Base-by-base conservation (phyloP, 1,139 yeast genomes). In the Arxiozyma slooffiae region DNA sequence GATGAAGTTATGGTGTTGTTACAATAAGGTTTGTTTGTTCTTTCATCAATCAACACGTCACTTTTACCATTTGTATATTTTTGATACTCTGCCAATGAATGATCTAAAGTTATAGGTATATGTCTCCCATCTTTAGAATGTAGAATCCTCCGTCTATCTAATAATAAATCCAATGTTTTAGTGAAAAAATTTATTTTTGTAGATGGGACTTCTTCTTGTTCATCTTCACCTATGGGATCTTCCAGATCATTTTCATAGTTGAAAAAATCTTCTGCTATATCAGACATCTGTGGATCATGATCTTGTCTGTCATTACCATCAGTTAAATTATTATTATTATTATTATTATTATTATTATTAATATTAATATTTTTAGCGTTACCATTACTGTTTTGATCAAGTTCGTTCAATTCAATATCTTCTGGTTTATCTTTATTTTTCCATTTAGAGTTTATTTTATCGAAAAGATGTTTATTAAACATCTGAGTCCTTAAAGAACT, bases 1-100 rank as follows among this genome's bases (percentile, higher is more conserved):
- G 97, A 85, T 1, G 97, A 89, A 0, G 95, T 86, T 54, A 92
- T 83, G 38, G 74, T 61, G 67, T 92, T 92, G 54, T 76, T 68
- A 52, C 77, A 63, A 62, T 85, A 92, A 0, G 89, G 81, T 48
- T 67, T 74, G n/a, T 74, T 70, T 7, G 57, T 55, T 54, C 96
- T 71, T 60, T 84, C 90, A 64, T 89, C 96, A 1, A 83, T 64
- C 46, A 80, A 67, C 1, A 65, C 60, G 40, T 62, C 65, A 20
- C 54, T 51, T 54, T 56, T 44, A 52, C 46, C 53, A 18, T 52
- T 48, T 20, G 59, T 48, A 54, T 53, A 57, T 23, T 50, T 53
- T 41, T 41, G 51, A 52, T 53, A 60, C 48, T 52, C 57, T 22
- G 48, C 54, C 26, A 51, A 64, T 2, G 59, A 62, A 36, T 70